Percentiles rank a stretch among this genome's conserved stretches.
phyloP scores from a whole-genome alignment of 129 eudicot genomes.

The Glebionis coronaria region DNA sequence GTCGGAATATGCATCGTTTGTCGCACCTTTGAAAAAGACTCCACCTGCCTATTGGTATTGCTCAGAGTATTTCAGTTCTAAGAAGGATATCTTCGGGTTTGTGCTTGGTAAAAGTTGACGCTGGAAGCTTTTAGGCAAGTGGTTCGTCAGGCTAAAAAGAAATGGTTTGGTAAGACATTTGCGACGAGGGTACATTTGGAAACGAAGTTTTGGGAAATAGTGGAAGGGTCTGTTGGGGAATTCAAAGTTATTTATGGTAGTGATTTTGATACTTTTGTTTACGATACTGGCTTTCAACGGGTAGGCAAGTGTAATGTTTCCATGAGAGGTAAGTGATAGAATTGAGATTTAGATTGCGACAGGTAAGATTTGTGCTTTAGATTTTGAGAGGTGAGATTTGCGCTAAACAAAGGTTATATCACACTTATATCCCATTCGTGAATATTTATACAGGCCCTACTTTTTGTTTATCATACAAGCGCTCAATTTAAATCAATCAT shows the following conservation, averaged over 20 bases:
- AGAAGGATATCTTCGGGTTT: constrained; percentile 89
- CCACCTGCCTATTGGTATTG: no score
- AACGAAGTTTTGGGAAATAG: constrained; percentile 99
- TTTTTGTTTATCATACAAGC: no score
- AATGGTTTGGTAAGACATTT: constrained; percentile 80
- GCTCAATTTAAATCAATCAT: no score
- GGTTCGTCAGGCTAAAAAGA: constrained; percentile 83
- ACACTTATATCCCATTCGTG: no score
- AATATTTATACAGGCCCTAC: no score
- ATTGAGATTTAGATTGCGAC: no score
- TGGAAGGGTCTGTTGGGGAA: constrained; percentile 89
- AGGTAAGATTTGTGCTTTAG: no score
- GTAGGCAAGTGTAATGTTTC: no score
- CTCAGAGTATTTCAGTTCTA: constrained; percentile 92
- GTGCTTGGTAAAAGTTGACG: constrained; percentile 78
- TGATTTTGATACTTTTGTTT: constrained; percentile 88
- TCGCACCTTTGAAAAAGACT: constrained; percentile 90
- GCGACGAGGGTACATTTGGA: constrained; percentile 69
- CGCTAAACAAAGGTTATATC: no score
- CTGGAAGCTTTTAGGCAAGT: constrained; percentile 82
- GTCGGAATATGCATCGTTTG: constrained; percentile 92
- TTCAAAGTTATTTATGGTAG: constrained; percentile 98
- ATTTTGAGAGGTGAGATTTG: no score
- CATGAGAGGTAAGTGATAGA: no score
- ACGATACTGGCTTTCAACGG: constrained; percentile 96